Conservation (phyloP, 1,284 basidiomycete species). For the Stereum hirsutum region DNA sequence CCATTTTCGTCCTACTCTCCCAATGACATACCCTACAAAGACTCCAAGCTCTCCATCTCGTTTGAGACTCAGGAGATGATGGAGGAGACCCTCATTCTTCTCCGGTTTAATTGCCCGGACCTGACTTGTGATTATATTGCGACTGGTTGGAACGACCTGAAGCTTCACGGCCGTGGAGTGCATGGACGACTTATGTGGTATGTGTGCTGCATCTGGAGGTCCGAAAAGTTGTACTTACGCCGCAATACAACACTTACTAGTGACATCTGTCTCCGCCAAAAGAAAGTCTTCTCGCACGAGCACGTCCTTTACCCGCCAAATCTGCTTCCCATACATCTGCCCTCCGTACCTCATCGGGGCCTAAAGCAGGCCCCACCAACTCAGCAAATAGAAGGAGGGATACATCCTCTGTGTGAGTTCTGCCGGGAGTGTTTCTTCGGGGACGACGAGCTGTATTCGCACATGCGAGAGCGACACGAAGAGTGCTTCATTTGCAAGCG, state of each 20-base stretch:
- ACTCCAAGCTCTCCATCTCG: slow-evolving; percentile 70
- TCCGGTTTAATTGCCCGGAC: slow-evolving; percentile 86
- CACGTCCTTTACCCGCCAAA: slow-evolving; percentile 77
- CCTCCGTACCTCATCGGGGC: slow-evolving; percentile 52
- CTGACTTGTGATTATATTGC: slow-evolving; percentile 76
- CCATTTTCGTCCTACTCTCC: slow-evolving; percentile 55
- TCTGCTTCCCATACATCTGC: slow-evolving; percentile 71
- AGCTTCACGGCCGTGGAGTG: slow-evolving; percentile 65
- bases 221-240: not conserved
- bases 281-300: slow-evolving; percentile 96
- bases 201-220: slow-evolving; percentile 16
- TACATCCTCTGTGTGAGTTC: slow-evolving; percentile 86
- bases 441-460: slow-evolving; percentile 88
- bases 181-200: slow-evolving; percentile 83
- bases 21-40: slow-evolving; percentile 55
- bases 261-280: slow-evolving; percentile 82
- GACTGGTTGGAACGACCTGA: slow-evolving; percentile 85
- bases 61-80: slow-evolving; percentile 94
- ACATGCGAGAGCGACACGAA: slow-evolving; percentile 92
- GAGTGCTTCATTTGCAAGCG: slow-evolving; percentile 94
- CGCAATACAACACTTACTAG: slow-evolving; percentile 39
- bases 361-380: slow-evolving; percentile 35
- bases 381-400: slow-evolving; percentile 55
- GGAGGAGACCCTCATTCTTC: slow-evolving; percentile 87
- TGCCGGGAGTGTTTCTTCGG: slow-evolving; percentile 87